Base-by-base conservation (phyloP, 371 early-diverging fungal species). In the Mycotypha africana region DNA sequence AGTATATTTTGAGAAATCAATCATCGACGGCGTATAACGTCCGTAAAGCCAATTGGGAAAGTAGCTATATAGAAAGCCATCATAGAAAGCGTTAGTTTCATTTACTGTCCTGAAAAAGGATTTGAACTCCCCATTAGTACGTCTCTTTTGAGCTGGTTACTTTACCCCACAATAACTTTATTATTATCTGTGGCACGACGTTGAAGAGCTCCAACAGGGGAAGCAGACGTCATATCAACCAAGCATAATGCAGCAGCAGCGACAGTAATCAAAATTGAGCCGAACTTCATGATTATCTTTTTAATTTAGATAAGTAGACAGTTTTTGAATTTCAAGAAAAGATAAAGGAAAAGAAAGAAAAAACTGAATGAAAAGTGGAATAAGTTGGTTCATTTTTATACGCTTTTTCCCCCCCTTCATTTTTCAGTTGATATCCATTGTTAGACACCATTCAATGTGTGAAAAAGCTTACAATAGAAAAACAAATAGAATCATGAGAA, bases 1-100 rank as follows among this genome's bases (percentile, higher is more conserved):
- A 14, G 84, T 81, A 45, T 79, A 74, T 49, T 77, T 77, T 9
- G 48, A 38, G 36, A 60, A 71, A 44, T 62, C 57, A 56, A 83
- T 61, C 17, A 60, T 65, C 34, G 74, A 53, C 26, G 52, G 45
- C 14, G 46, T 42, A 19, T 48, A 60, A 14, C 51, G 48, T 44
- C 52, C 47, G 21, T 49, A 52, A 28, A 42, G 54, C 68, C 68
- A 67, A 37, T 67, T 67, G 20, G 68, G 68, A 24, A 65, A 65
- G 47, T 65, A 65, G 15, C 65, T 58, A 32, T 32, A 25, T 45
- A 23, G n/a, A n/a, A n/a, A n/a, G n/a, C n/a, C n/a, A n/a, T n/a
- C n/a, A n/a, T 22, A 17, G 7, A 11, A 12, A 22, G 16, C 28
- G 3, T 17, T 31, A 35, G 37, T 30, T 23, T 22, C 12, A 10